Percentiles rank a stretch among this genome's conserved stretches.
Evolutionary conservation across 495 filamentous ascomycete genomes (phyloP).

Genomic region (Penicillium pancosmium): DNA sequence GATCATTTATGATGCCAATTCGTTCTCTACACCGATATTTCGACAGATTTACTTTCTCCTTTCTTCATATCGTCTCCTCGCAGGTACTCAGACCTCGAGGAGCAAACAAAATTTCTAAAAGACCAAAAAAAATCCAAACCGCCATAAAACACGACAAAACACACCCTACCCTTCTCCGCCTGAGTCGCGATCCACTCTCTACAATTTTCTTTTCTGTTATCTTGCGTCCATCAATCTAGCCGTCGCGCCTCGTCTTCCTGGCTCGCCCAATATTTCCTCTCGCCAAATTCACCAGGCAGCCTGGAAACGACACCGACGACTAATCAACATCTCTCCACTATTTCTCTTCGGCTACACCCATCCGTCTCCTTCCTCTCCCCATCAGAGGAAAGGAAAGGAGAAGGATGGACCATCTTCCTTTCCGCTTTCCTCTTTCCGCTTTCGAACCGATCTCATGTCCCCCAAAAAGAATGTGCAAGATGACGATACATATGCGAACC

Average conservation of each 20-base stretch:
- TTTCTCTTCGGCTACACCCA: slow-evolving; percentile 26
- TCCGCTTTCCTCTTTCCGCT: slow-evolving; percentile 2
- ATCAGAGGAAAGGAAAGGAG: not conserved
- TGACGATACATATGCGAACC: slow-evolving; percentile 32
- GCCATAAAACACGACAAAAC: slow-evolving; percentile 9
- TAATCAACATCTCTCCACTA: slow-evolving; percentile 7
- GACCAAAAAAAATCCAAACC: slow-evolving; percentile 27
- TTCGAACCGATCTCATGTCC: slow-evolving; percentile 13
- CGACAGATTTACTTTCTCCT: slow-evolving; percentile 24
- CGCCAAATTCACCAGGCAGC: not conserved
- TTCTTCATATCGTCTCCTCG: slow-evolving; percentile 1
- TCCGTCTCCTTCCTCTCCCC: slow-evolving; percentile 4
- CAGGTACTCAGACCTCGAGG: slow-evolving; percentile 2
- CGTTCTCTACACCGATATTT: slow-evolving; percentile 20
- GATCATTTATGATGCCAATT: slow-evolving; percentile 12
- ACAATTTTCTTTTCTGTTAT: slow-evolving; percentile 19
- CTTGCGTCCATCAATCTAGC: slow-evolving; percentile 16
- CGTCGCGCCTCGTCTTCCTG: not conserved
- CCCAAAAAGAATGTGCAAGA: slow-evolving; percentile 31
- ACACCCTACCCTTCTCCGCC: slow-evolving; percentile 10
- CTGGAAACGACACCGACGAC: slow-evolving; percentile 1
- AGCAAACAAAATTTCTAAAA: slow-evolving; percentile 18
- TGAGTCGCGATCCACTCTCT: slow-evolving; percentile 25
- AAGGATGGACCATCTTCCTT: slow-evolving; percentile 10
- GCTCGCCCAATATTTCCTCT: not conserved